phyloP scores from a whole-genome alignment of 306 rosid genomes.

The Dryas octopetala region DNA sequence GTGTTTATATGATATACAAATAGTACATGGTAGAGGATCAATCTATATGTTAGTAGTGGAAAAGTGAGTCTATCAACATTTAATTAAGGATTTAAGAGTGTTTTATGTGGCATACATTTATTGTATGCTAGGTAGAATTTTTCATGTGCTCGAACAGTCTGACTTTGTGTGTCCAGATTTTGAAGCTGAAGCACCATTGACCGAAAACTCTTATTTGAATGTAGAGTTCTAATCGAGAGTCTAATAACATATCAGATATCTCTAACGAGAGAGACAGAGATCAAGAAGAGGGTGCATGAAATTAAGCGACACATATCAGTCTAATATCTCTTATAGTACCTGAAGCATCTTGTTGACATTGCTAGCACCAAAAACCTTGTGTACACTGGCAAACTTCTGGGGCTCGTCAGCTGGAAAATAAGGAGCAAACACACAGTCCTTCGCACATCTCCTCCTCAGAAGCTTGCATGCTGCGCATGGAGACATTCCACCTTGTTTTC shows the following conservation, averaged over 20 bases:
- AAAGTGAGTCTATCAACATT: too few relatives aligned
- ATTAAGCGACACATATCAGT: too few relatives aligned
- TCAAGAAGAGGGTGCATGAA: neutral
- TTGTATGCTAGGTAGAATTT: too few relatives aligned
- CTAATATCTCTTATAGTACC: conserved; percentile 35
- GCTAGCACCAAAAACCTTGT: conserved; percentile 96
- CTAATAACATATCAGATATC: neutral
- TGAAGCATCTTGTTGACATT: conserved; percentile 97
- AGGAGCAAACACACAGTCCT: conserved; percentile 91
- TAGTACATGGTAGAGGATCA: too few relatives aligned
- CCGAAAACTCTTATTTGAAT: neutral
- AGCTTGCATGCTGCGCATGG: conserved; percentile 99
- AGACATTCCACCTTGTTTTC: conserved; percentile 77
- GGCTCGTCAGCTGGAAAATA: conserved; percentile 98
- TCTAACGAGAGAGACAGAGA: conserved; percentile 19
- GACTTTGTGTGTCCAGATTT: too few relatives aligned
- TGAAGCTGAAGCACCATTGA: too few relatives aligned
- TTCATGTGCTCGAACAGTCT: too few relatives aligned
- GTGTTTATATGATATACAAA: too few relatives aligned
- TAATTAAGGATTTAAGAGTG: too few relatives aligned
- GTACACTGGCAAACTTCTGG: conserved; percentile 86
- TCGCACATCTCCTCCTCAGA: conserved; percentile 80
- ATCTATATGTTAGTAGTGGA: too few relatives aligned
- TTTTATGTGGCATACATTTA: too few relatives aligned
- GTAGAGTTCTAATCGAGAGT: neutral